Percentiles rank a stretch among this genome's conserved stretches.
Conservation (phyloP, 371 early-diverging fungal species). For the Parasitella parasitica region DNA sequence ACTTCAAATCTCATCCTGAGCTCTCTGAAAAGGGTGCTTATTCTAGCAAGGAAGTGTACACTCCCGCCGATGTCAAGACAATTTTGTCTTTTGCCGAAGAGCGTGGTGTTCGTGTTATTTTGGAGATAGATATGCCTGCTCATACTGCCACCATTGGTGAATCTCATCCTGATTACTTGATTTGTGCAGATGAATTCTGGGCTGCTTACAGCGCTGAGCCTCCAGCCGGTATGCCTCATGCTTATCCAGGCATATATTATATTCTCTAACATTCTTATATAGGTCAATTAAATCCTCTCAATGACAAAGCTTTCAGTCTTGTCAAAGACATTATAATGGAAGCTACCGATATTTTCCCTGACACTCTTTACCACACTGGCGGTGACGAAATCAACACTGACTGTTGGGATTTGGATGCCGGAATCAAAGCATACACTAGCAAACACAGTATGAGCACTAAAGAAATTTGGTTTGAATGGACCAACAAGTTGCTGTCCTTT, state of each 20-base stretch:
- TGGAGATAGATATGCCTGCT: conserved; percentile 83
- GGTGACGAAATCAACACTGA: conserved; percentile 75
- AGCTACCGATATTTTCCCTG: conserved; percentile 60
- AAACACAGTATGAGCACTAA: conserved; percentile 14
- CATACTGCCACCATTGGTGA: conserved; percentile 59
- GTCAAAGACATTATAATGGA: conserved; percentile 66
- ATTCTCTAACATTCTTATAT: background rate
- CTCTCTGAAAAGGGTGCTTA: conserved; percentile 71
- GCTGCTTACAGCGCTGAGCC: conserved; percentile 62
- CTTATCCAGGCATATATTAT: no score
- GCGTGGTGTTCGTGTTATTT: conserved; percentile 76
- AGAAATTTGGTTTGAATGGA: conserved; percentile 37
- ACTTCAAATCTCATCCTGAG: conserved; percentile 63
- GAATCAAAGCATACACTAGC: conserved; percentile 25
- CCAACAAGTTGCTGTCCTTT: conserved; percentile 27
- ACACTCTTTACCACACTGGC: conserved; percentile 70
- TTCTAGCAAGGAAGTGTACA: conserved; percentile 54
- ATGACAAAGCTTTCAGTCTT: conserved; percentile 53
- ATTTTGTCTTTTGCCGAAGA: conserved; percentile 65
- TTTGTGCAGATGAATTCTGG: conserved; percentile 53
- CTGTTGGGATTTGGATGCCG: conserved; percentile 55
- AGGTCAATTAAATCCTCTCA: conserved; percentile 42
- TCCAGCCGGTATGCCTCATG: no score
- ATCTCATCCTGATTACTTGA: conserved; percentile 50
- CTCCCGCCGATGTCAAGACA: conserved; percentile 55